A percentile compares a stretch with the other conserved stretches of the same genome.
Evolutionary conservation across 2,329 filamentous ascomycete species (phyloP).

Genomic region (Helotiales sp.): DNA sequence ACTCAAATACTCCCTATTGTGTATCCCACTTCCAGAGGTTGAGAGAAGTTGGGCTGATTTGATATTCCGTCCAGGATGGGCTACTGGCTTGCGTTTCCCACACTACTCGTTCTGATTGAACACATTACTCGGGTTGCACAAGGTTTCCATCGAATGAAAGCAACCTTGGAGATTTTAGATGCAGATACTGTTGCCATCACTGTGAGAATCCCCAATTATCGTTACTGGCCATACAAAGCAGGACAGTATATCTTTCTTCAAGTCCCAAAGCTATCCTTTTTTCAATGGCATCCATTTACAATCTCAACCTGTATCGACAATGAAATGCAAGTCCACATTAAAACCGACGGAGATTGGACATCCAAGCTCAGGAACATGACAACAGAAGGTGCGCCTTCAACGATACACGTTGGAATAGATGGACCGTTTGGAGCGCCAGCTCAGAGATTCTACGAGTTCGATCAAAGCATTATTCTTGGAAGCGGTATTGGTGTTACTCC

Average conservation of each 20-base stretch:
- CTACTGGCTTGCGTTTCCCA: conserved; percentile 55
- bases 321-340: conserved; percentile 56
- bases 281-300: conserved; percentile 62
- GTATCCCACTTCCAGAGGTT: too few species aligned
- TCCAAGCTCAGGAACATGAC: conserved; percentile 45
- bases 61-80: too few species aligned
- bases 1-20: too few species aligned
- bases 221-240: conserved; percentile 25
- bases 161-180: conserved; percentile 50
- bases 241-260: conserved; percentile 50
- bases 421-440: conserved; percentile 59
- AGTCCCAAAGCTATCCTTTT: conserved; percentile 51
- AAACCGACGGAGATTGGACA: conserved; percentile 59
- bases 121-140: conserved; percentile 45
- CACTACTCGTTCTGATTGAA: conserved; percentile 51
- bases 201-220: conserved; percentile 50
- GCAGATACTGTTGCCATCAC: conserved; percentile 53
- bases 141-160: conserved; percentile 50
- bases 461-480: conserved; percentile 55
- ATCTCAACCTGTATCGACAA: conserved; percentile 54
- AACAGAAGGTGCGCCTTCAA: conserved; percentile 27
- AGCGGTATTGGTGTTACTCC: conserved; percentile 59
- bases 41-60: too few species aligned
- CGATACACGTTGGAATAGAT: conserved; percentile 53
- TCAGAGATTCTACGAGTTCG: conserved; percentile 58